Conservation (phyloP, 768 basidiomycete species). For the Panaeolus cyanescens region DNA sequence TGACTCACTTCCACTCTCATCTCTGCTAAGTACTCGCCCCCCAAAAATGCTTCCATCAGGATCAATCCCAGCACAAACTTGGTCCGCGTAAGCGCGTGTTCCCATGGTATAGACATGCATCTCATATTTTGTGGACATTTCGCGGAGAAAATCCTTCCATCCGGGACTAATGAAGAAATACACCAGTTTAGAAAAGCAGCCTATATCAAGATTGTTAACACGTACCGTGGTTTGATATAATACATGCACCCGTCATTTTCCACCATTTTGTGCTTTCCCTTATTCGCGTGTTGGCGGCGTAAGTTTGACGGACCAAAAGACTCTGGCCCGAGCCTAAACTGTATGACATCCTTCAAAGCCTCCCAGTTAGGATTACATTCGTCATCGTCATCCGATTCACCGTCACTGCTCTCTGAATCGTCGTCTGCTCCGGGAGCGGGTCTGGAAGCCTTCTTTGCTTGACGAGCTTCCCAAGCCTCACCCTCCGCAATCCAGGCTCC, state of each 20-base stretch:
- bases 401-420: conserved; percentile 22
- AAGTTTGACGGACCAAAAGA: conserved; percentile 47
- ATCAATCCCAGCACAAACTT: conserved; percentile 94
- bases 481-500: conserved; percentile 95
- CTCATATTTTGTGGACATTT: conserved; percentile 81
- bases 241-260: conserved; percentile 90
- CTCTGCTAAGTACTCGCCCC: conserved; percentile 85
- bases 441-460: conserved; percentile 39
- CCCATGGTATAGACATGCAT: conserved; percentile 99
- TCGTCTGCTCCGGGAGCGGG: conserved; percentile 10
- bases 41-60: conserved; percentile 85
- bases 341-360: conserved; percentile 86
- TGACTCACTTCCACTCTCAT: conserved; percentile 92
- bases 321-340: conserved; percentile 89
- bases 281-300: conserved; percentile 40
- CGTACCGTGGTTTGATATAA: conserved; percentile 96
- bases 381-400: conserved; percentile 51
- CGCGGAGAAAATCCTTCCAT: conserved; percentile 75
- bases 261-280: conserved; percentile 64
- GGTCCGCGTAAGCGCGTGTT: conserved; percentile 93
- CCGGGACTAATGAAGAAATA: conserved; percentile 57
- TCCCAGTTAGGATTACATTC: conserved; percentile 92
- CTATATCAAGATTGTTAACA: conserved; percentile 3
- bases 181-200: background rate
- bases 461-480: conserved; percentile 73